Conservation (phyloP, 83 land plant genomes). For the Diphasiastrum complanatum region DNA sequence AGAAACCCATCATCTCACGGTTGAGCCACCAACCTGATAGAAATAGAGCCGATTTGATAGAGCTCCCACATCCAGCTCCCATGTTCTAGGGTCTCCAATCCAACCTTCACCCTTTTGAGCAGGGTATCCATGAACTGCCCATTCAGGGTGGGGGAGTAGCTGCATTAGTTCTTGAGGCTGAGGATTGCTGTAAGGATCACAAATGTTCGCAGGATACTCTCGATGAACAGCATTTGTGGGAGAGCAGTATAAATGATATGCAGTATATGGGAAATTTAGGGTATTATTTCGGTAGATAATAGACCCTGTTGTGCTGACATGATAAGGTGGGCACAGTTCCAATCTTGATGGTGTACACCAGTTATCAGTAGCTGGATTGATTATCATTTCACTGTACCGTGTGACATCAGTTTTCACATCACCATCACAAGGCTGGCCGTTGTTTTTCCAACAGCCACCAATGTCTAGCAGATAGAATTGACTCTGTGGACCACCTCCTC, state of each 20-base stretch:
- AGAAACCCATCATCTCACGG: too few relatives aligned
- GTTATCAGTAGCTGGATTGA: constrained; percentile 46
- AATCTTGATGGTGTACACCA: constrained; percentile 45
- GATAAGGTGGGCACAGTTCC: constrained; percentile 66
- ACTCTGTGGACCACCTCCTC: constrained; percentile 66
- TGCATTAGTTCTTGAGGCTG: constrained; percentile 80
- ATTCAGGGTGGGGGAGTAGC: constrained; percentile 74
- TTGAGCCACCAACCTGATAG: too few relatives aligned
- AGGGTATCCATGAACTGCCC: constrained; percentile 83
- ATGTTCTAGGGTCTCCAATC: constrained; percentile 73
- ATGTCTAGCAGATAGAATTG: constrained; percentile 79
- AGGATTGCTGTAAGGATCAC: constrained; percentile 87
- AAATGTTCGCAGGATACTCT: constrained; percentile 48
- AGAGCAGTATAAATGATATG: constrained; percentile 69
- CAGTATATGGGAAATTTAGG: constrained; percentile 52
- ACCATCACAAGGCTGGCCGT: constrained; percentile 63
- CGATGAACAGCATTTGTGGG: constrained; percentile 53
- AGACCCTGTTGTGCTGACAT: constrained; percentile 45
- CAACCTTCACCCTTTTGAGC: constrained; percentile 67
- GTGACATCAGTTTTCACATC: constrained; percentile 62
- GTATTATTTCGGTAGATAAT: constrained; percentile 60
- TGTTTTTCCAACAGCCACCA: constrained; percentile 82
- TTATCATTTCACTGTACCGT: constrained; percentile 76
- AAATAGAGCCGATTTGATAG: constrained; percentile 60
- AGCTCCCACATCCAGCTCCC: constrained; percentile 80